Percentiles rank a stretch among this genome's conserved stretches.
Conservation (phyloP, 2,329 filamentous ascomycete species). For the Decorospora gaudefroyi region DNA sequence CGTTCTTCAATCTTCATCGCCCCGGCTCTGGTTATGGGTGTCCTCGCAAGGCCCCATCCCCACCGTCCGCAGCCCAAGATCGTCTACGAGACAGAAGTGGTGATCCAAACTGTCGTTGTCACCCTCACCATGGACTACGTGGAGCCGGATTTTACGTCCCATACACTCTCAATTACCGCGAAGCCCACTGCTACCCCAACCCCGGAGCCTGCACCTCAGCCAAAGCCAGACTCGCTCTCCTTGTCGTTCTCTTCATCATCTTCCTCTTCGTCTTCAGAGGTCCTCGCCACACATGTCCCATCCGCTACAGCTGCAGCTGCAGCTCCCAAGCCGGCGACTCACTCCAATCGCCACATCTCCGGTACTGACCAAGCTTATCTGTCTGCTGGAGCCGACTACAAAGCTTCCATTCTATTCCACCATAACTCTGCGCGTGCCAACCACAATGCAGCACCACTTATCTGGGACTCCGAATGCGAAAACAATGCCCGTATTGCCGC, state of each 20-base stretch:
- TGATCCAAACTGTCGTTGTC: constrained; percentile 30
- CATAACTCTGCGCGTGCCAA: constrained; percentile 89
- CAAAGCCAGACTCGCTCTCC: no score
- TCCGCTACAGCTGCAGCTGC: constrained; percentile 11
- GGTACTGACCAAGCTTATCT: constrained; percentile 35
- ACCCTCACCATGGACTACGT: constrained; percentile 8
- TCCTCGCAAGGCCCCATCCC: constrained; percentile 30
- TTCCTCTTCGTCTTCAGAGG: background rate
- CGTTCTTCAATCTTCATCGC: constrained; percentile 33
- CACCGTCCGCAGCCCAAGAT: constrained; percentile 26
- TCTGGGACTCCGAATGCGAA: constrained; percentile 68
- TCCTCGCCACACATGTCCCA: constrained; percentile 4
- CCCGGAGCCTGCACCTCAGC: constrained; percentile 4
- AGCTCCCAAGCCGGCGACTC: constrained; percentile 2
- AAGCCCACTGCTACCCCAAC: background rate
- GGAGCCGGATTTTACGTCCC: constrained; percentile 5
- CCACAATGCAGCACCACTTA: constrained; percentile 69
- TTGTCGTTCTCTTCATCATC: no score
- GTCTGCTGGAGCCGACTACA: constrained; percentile 33
- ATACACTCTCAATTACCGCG: constrained; percentile 1
- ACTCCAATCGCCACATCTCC: constrained; percentile 20
- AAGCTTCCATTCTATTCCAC: constrained; percentile 59
- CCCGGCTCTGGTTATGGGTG: constrained; percentile 32
- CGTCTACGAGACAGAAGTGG: constrained; percentile 29
- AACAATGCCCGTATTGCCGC: constrained; percentile 66